Base-by-base conservation (phyloP, 495 filamentous ascomycete genomes). In the Xylaria sp. region DNA sequence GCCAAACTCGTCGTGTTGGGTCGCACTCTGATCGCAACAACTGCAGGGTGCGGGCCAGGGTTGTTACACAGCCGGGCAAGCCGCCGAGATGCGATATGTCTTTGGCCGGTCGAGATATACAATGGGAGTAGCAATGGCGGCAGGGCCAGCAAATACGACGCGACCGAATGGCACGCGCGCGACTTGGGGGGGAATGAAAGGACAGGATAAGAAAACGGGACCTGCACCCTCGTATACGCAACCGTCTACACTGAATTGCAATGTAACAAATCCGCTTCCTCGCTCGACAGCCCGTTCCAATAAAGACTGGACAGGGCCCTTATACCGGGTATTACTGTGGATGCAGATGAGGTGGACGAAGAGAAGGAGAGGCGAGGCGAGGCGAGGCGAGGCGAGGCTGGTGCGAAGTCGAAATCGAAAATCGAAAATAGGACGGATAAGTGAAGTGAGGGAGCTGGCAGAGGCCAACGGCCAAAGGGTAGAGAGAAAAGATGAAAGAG, bases 11-110 rank as follows among this genome's bases (percentile, higher is more conserved):
- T 62, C 31, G 58, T 29, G 68, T 46, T 70, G 59, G 68, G 68
- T 70, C 46, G 35, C 68, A 70, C 68, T 53, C 37, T 63, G 43
- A 70, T 55, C n/a, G 57, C 53, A 53, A 67, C 64, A 31, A 67
- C 52, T 72, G 68, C 64, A 67, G 71, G 73, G 75, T 71, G 76
- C 71, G 72, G 73, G 71, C 68, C 59, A 68, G 67, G 68, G 55
- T 55, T 48, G 66, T 69, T 71, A 71, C 59, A 72, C 67, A 70
- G 62, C 68, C 71, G 65, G 68, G 59, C 71, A 67, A 73, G 67
- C 69, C 52, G 66, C 69, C 73, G 68, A 69, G 73, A 76, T 68
- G 73, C 68, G 63, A 40, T n/a, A n/a, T 53, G 72, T 66, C 61
- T 65, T 55, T 41, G 68, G 66, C 58, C 72, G 69, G 53, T 68